Percentiles rank a stretch among this genome's conserved stretches.
phyloP scores from a whole-genome alignment of 805 yeast genomes.

The Diddensiella santjacobensis region DNA sequence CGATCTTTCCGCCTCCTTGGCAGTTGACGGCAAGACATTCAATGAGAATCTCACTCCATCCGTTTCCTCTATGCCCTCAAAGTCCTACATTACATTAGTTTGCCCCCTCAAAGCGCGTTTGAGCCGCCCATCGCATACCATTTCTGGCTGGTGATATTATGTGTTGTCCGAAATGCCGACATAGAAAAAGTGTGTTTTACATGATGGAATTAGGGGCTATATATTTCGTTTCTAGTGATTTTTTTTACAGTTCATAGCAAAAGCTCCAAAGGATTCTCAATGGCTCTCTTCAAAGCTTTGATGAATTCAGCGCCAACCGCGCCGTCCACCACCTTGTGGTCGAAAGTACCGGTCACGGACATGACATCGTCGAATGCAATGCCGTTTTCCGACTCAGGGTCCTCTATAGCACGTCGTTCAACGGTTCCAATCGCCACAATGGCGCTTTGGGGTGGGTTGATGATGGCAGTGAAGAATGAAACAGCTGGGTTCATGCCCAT shows the following conservation, averaged over 20 bases:
- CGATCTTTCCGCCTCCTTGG: slow-evolving; percentile 74
- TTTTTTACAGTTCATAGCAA: slow-evolving; percentile 50
- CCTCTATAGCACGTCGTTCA: slow-evolving; percentile 89
- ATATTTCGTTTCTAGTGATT: background rate
- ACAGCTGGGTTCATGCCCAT: slow-evolving; percentile 98
- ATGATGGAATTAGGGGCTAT: background rate
- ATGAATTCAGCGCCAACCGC: slow-evolving; percentile 97
- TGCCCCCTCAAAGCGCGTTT: background rate
- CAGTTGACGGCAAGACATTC: slow-evolving; percentile 79
- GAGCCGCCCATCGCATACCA: background rate
- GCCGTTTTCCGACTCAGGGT: slow-evolving; percentile 84
- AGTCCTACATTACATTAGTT: slow-evolving; percentile 37
- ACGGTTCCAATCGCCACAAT: slow-evolving; percentile 93
- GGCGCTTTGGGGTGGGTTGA: slow-evolving; percentile 96
- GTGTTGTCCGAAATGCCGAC: background rate
- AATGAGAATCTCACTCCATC: slow-evolving; percentile 66
- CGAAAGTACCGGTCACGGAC: slow-evolving; percentile 93
- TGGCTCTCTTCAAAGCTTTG: slow-evolving; percentile 81
- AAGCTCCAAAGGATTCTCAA: slow-evolving; percentile 95
- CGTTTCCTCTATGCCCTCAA: slow-evolving; percentile 49
- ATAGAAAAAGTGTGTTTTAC: too few relatives aligned
- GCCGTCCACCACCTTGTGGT: slow-evolving; percentile 97
- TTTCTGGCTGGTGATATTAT: background rate
- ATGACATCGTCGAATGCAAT: slow-evolving; percentile 88
- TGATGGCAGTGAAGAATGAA: slow-evolving; percentile 86